Evolutionary conservation across 2,329 filamentous ascomycete species (phyloP).

Genomic region (Neonectria hederae): DNA sequence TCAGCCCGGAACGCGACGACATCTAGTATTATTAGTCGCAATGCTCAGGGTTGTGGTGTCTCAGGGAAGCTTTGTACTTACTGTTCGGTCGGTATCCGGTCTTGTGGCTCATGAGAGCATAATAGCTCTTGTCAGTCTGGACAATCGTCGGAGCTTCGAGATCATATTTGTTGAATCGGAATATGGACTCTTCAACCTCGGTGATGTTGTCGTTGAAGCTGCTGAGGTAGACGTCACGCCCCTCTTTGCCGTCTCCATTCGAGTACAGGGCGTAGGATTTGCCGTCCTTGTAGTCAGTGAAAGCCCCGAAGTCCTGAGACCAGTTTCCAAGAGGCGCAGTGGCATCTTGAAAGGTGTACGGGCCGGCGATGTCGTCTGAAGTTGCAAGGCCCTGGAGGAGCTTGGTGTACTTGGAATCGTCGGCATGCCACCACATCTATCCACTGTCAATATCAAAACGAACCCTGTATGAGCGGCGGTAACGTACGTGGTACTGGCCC

Average conservation of each 20-base stretch:
- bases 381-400: constrained; percentile 66
- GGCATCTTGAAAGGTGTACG: constrained; percentile 64
- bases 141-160: constrained; percentile 69
- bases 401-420: constrained; percentile 65
- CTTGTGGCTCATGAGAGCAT: constrained; percentile 70
- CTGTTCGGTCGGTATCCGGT: constrained; percentile 70
- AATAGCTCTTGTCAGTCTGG: constrained; percentile 68
- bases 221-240: constrained; percentile 66
- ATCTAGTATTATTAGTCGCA: constrained; percentile 38
- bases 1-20: constrained; percentile 65
- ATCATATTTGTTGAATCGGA: constrained; percentile 68
- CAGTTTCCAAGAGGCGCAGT: constrained; percentile 67
- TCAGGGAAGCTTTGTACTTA: constrained; percentile 8
- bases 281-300: constrained; percentile 67
- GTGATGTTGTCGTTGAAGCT: constrained; percentile 63
- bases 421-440: constrained; percentile 70
- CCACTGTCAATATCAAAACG: background rate
- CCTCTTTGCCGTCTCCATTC: constrained; percentile 64
- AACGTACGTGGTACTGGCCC: constrained; percentile 63
- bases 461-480: accelerated
- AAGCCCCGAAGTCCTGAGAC: constrained; percentile 70
- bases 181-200: constrained; percentile 59
- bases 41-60: accelerated
- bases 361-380: constrained; percentile 61
- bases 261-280: constrained; percentile 66